phyloP scores from a whole-genome alignment of 805 yeast species.

The Candida nitratophila region DNA sequence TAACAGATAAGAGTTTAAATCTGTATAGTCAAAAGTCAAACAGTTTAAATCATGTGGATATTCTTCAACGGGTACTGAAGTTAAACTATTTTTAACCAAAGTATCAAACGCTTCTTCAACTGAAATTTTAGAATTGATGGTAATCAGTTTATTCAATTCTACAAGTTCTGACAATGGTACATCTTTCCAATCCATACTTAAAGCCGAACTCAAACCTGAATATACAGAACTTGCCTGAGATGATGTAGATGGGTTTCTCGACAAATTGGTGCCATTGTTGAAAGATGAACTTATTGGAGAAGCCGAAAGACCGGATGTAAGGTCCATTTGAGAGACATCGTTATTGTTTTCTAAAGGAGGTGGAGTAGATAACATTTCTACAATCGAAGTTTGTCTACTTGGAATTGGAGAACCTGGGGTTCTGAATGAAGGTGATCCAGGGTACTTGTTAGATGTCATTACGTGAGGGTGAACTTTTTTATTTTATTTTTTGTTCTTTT shows the following conservation, averaged over 20 bases:
- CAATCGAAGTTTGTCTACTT: conserved; percentile 60
- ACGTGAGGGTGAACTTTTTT: too few relatives aligned
- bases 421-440: conserved; percentile 30
- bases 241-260: conserved; percentile 31
- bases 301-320: conserved; percentile 2
- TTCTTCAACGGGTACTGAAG: conserved; percentile 76
- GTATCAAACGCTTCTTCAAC: conserved; percentile 88
- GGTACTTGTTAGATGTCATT: conserved; percentile 24
- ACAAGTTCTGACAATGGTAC: conserved; percentile 66
- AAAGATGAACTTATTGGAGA: not conserved
- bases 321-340: conserved; percentile 9
- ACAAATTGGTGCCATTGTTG: conserved; percentile 12
- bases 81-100: conserved; percentile 62
- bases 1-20: conserved; percentile 78
- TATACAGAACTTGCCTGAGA: conserved; percentile 14
- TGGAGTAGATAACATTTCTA: conserved; percentile 68
- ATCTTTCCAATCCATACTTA: conserved; percentile 60
- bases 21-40: conserved; percentile 86
- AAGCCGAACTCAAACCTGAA: conserved; percentile 12
- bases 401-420: conserved; percentile 27
- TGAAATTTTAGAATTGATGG: conserved; percentile 57
- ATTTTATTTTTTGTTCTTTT: too few relatives aligned
- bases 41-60: conserved; percentile 55
- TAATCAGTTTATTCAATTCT: conserved; percentile 69
- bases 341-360: conserved; percentile 44